Conservation (phyloP, 768 basidiomycete genomes). For the Chiua virens region DNA sequence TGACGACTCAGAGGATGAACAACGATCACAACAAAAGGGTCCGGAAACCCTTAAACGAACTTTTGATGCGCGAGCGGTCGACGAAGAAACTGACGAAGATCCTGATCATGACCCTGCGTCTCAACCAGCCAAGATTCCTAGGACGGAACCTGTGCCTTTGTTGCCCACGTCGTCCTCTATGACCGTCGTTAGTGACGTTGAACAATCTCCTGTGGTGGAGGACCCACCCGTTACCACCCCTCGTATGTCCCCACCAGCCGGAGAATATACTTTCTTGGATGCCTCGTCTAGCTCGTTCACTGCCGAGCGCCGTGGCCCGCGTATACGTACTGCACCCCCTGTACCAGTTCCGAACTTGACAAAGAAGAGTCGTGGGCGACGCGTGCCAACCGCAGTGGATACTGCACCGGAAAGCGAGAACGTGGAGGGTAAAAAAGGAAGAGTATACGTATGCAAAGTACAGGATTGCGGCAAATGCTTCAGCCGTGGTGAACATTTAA, state of each 20-base stretch:
- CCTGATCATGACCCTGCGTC: constrained; percentile 15
- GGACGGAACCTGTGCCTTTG: constrained; percentile 25
- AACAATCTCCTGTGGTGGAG: constrained; percentile 11
- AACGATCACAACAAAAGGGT: constrained; percentile 12
- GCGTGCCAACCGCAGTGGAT: constrained; percentile 58
- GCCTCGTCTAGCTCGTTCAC: constrained; percentile 37
- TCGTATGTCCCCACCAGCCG: constrained; percentile 27
- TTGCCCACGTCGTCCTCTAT: constrained; percentile 28
- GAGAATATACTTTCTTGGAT: constrained; percentile 36
- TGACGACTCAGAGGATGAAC: constrained; percentile 28
- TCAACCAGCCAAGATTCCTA: constrained; percentile 31
- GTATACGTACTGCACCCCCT: constrained; percentile 57
- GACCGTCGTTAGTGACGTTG: constrained; percentile 28
- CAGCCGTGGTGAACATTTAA: constrained; percentile 72
- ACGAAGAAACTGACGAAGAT: constrained; percentile 35
- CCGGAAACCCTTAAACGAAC: constrained; percentile 30
- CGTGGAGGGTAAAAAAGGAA: constrained; percentile 32
- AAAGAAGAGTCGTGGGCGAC: constrained; percentile 77
- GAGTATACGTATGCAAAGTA: constrained; percentile 61
- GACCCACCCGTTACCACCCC: constrained; percentile 2
- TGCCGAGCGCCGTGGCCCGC: constrained; percentile 45
- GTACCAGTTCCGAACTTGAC: constrained; percentile 75
- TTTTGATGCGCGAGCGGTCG: constrained; percentile 36
- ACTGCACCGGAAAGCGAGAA: constrained; percentile 21
- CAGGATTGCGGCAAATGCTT: constrained; percentile 74